Conservation (phyloP, 495 filamentous ascomycete species). For the Aspergillus carlsbadensis region DNA sequence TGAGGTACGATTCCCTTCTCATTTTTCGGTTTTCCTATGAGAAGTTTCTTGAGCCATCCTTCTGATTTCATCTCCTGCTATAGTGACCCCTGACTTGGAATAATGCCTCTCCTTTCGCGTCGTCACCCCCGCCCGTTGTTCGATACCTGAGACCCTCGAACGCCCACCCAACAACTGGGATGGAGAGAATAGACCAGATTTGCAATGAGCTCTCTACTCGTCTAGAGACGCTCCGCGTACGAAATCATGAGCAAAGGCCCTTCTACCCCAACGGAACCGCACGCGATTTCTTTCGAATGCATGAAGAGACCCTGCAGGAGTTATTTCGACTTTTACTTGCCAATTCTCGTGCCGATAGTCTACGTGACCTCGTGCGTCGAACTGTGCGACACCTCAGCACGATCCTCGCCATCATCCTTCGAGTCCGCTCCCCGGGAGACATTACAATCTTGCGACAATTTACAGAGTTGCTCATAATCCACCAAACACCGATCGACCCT, state of each 20-base stretch:
- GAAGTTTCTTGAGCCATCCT: not conserved
- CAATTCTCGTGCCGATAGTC: not conserved
- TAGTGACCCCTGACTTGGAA: not conserved
- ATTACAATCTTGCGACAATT: constrained; percentile 2
- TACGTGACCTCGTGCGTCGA: not conserved
- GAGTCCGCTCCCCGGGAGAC: not conserved
- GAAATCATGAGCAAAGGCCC: not conserved
- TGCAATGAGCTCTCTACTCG: not conserved
- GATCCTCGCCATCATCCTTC: not conserved
- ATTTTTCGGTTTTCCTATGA: not conserved
- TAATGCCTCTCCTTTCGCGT: not conserved
- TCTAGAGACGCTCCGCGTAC: not conserved
- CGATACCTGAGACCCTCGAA: not conserved
- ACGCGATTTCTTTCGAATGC: constrained; percentile 4
- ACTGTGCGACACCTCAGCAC: not conserved
- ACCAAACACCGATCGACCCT: not conserved
- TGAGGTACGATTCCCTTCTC: not conserved
- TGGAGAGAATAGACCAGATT: constrained; percentile 11
- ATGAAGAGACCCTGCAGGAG: not conserved
- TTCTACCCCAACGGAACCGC: constrained; percentile 11
- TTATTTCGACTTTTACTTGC: not conserved
- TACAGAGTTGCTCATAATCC: not conserved
- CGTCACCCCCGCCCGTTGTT: not conserved
- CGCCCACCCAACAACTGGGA: not conserved
- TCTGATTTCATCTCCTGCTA: not conserved